Base-by-base conservation (phyloP, 1,139 yeast species). In the Kodamaea arcana region DNA sequence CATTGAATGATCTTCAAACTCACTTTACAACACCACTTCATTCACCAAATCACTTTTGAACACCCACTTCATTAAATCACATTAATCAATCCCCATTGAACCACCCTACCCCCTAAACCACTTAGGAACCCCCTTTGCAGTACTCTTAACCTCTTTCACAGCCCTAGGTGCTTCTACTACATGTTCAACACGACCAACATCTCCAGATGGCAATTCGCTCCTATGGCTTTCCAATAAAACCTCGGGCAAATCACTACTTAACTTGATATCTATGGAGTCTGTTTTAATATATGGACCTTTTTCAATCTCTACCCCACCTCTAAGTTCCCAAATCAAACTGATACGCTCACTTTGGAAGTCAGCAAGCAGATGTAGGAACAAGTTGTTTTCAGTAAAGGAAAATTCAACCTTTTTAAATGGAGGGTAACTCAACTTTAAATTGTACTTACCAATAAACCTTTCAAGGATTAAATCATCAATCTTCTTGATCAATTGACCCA, bases 401-500 rank as follows among this genome's bases (percentile, higher is more conserved):
- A 56, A 39, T 6, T 48, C 52, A 15, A 75, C 42, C 9, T 46
- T 51, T 3, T 51, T 46, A 40, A 71, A 69, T 4, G 84, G 83
- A 25, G 75, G 75, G 37, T 52, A 57, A 6, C 70, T 65, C 28
- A 57, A 47, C 39, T 60, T 65, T 35, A 69, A 55, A 26, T 43
- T 45, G 45, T 65, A 69, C 24, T 50, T 45, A 24, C 64, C 60
- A 30, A 56, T 43, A 42, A 47, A 62, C 15, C 65, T 57, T 2
- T 76, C 70, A n/a, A 59, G 46, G 8, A 62, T 45, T 37, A 73
- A 52, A 4, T 57, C 56, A 46, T 65, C 67, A 12, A 65, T 52
- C 31, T 58, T 52, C 32, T 62, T 60, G 32, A 69, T 38, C 23
- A 78, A 59, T 32, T 65, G 62, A 1, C 71, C 68, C 41, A 77